A percentile compares a stretch with the other conserved stretches of the same genome.
phyloP scores from a whole-genome alignment of 2,329 filamentous ascomycete species.

The Penicillium freii region DNA sequence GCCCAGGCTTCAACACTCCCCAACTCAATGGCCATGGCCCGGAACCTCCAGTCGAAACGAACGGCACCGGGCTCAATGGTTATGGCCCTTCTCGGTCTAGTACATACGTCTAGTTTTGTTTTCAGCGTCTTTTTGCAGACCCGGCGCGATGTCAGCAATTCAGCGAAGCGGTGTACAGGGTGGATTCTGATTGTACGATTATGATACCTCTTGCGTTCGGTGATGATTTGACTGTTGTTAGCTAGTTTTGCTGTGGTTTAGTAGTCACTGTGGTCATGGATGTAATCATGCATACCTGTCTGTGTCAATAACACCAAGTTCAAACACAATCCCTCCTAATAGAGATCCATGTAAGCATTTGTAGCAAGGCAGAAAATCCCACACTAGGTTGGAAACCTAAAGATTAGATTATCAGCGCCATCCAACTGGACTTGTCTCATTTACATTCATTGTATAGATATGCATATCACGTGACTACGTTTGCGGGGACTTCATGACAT shows the following conservation, averaged over 20 bases:
- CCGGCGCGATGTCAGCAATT: slow-evolving; percentile 21
- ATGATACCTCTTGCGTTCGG: slow-evolving; percentile 43
- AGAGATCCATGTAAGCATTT: not conserved
- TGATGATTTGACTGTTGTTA: slow-evolving; percentile 24
- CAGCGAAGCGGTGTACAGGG: slow-evolving; percentile 30
- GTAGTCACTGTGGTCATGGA: slow-evolving; percentile 1
- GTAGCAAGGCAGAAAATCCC: not conserved
- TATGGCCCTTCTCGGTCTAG: slow-evolving; percentile 36
- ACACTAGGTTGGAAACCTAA: not conserved
- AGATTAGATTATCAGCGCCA: not conserved
- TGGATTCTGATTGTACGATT: slow-evolving; percentile 42
- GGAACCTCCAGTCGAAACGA: slow-evolving; percentile 26
- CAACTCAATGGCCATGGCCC: slow-evolving; percentile 35
- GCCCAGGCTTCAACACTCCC: slow-evolving; percentile 16
- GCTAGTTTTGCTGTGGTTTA: slow-evolving; percentile 5
- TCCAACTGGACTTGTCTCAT: not conserved
- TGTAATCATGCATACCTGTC: not conserved
- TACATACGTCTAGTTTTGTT: slow-evolving; percentile 42
- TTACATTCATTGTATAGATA: not conserved
- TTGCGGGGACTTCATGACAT: slow-evolving; percentile 16
- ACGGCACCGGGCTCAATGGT: slow-evolving; percentile 33
- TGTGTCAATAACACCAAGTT: slow-evolving; percentile 1
- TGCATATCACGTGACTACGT: slow-evolving; percentile 3
- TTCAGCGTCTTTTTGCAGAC: slow-evolving; percentile 22
- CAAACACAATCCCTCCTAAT: not conserved